Conservation (phyloP, 2,329 filamentous ascomycete species). For the Raffaelea arxii region DNA sequence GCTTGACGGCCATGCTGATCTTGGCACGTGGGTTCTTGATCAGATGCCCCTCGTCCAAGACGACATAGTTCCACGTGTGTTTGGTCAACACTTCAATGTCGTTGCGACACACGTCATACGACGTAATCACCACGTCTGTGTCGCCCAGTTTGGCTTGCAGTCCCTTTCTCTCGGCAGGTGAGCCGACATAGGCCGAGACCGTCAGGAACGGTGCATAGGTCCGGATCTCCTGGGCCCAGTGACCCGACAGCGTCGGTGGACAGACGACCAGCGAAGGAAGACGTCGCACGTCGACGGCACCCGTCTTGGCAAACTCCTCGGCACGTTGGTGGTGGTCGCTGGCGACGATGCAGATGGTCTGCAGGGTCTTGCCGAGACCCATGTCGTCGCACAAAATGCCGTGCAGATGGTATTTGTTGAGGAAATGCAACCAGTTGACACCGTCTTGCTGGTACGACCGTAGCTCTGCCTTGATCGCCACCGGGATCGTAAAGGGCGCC, state of each 20-base stretch:
- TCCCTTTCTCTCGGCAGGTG: conserved; percentile 67
- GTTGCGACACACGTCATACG: conserved; percentile 95
- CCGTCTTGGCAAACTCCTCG: conserved; percentile 79
- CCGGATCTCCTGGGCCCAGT: conserved; percentile 97
- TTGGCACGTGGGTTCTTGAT: conserved; percentile 99
- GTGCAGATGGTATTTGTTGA: conserved; percentile 96
- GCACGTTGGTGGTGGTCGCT: conserved; percentile 93
- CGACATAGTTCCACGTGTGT: conserved; percentile 89
- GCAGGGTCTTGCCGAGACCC: conserved; percentile 94
- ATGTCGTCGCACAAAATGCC: conserved; percentile 98
- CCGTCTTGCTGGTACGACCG: conserved; percentile 97
- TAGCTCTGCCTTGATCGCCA: conserved; percentile 92
- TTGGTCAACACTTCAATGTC: conserved; percentile 77
- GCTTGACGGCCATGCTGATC: conserved; percentile 87
- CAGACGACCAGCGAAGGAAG: conserved; percentile 92
- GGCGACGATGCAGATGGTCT: conserved; percentile 95
- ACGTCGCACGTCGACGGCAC: conserved; percentile 64
- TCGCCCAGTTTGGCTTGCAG: conserved; percentile 60
- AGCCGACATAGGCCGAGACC: conserved; percentile 83
- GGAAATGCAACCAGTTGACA: conserved; percentile 96
- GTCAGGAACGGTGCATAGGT: conserved; percentile 91
- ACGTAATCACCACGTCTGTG: conserved; percentile 92
- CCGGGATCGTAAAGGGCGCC: conserved; percentile 84
- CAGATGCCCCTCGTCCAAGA: conserved; percentile 92
- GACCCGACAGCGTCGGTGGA: conserved; percentile 88